These are phyloP conservation scores for Penicillium herquei DNA, from an alignment of 495 filamentous ascomycete species.

Conservation along the genomic window DNA sequence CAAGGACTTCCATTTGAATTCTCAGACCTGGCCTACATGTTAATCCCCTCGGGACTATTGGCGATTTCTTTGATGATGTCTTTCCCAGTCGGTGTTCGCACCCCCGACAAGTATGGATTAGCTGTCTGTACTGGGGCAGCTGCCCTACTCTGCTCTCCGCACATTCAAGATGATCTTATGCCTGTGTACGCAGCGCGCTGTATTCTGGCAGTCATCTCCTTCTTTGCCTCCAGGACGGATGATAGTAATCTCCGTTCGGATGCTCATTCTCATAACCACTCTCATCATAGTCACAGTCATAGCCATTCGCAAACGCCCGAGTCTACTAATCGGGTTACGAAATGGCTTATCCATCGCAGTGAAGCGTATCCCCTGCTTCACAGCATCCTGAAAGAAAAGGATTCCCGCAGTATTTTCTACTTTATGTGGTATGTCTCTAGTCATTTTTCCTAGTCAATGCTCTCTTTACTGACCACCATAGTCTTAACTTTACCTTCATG, in stretches of 20 bases:
- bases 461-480: slow-evolving; percentile 32
- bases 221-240: slow-evolving; percentile 40
- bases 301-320: slow-evolving; percentile 34
- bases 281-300: slow-evolving; percentile 29
- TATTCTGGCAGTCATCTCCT: slow-evolving; percentile 30
- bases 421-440: slow-evolving; percentile 73
- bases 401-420: slow-evolving; percentile 95
- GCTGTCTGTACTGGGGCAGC: slow-evolving; percentile 28
- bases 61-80: slow-evolving; percentile 29
- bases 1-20: slow-evolving; percentile 20
- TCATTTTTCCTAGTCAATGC: background rate
- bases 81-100: slow-evolving; percentile 25
- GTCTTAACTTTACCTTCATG: slow-evolving; percentile 95
- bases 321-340: slow-evolving; percentile 58
- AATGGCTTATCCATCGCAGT: slow-evolving; percentile 60
- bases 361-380: slow-evolving; percentile 74
- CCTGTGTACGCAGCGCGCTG: slow-evolving; percentile 31
- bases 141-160: slow-evolving; percentile 36
- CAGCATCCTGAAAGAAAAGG: slow-evolving; percentile 83
- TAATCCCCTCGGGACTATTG: slow-evolving; percentile 27
- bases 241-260: slow-evolving; percentile 28
- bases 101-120: slow-evolving; percentile 37
- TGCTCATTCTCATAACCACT: slow-evolving; percentile 34
- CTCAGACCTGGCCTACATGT: slow-evolving; percentile 25
- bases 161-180: slow-evolving; percentile 29